Conservation (phyloP, 345 rosid genomes). For the Barbarea vulgaris region DNA sequence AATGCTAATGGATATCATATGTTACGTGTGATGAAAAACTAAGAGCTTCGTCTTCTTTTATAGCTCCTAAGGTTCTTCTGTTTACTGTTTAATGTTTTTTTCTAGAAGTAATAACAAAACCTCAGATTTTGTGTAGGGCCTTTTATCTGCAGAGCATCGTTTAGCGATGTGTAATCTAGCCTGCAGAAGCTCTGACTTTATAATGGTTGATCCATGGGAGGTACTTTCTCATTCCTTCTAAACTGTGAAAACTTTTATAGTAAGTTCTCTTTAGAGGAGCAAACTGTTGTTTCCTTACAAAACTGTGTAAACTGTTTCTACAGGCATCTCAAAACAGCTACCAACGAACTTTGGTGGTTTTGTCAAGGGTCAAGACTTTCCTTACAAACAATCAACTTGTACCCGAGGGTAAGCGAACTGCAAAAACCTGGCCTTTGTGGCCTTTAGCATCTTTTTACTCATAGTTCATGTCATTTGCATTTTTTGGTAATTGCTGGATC, state of each 20-base stretch:
- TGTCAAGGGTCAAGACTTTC: constrained; percentile 62
- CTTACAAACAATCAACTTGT: constrained; percentile 41
- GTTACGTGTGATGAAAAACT: constrained; percentile 16
- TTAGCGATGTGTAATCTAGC: constrained; percentile 69
- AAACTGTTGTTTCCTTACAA: constrained; percentile 2
- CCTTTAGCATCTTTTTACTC: background rate
- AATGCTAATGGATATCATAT: background rate
- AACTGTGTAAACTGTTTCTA: constrained; percentile 24
- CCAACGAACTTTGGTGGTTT: constrained; percentile 66
- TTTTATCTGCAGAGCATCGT: constrained; percentile 73
- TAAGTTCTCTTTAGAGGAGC: background rate
- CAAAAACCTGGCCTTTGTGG: background rate
- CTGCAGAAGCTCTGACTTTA: constrained; percentile 71
- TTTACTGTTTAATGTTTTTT: background rate
- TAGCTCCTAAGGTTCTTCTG: background rate
- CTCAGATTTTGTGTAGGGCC: constrained; percentile 56
- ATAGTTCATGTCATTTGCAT: background rate
- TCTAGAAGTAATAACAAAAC: background rate
- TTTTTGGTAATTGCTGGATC: background rate
- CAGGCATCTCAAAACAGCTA: constrained; percentile 75
- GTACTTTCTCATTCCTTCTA: constrained; percentile 37
- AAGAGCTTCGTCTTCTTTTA: background rate
- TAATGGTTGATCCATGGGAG: constrained; percentile 99
- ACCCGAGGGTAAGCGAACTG: constrained; percentile 48
- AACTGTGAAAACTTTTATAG: background rate